Base-by-base conservation (phyloP, 1,284 basidiomycete species). In the Leccinum variabile region DNA sequence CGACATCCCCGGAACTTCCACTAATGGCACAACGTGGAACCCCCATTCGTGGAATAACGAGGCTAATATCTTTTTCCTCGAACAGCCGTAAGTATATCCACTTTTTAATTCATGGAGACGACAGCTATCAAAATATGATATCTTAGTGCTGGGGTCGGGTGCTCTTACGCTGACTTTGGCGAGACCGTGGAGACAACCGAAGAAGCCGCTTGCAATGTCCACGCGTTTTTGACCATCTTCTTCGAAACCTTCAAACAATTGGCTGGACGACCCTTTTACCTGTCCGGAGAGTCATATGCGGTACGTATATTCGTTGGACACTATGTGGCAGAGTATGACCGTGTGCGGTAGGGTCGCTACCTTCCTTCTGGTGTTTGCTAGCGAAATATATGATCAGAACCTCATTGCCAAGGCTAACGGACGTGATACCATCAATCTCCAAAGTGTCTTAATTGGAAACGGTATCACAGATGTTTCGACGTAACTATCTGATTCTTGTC, bases 371-470 rank as follows among this genome's bases (percentile, higher is more conserved):
- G 82, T 92, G 6, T 94, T 94, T 65, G 92, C 91, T 0, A 85
- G 87, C 56, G 87, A 92, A 64, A 88, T 95, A 41, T 82, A 86
- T 53, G 91, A 94, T 73, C 84, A 89, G 63, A 94, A 94, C 74
- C 74, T 80, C 59, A 69, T 83, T 18, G 82, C 86, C 3, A 75
- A 78, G 46, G 75, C 76, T 10, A 28, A 83, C 44, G 88, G 87
- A n/a, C 81, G 83, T 49, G 75, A 80, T 35, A 81, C 83, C 2
- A 81, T 94, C 70, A 93, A 93, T 70, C 77, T 95, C 32, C 79
- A 87, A 65, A 86, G 82, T 65, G 79, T 88, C 3, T 68, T 87
- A 30, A 87, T 88, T 58, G 86, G 84, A 1, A 88, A 88, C 65
- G 86, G 86, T 6, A 84, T 86, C 57, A 86, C 85, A 5, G 86